phyloP scores from a whole-genome alignment of 805 yeast genomes.

The Hanseniaspora thailandica region DNA sequence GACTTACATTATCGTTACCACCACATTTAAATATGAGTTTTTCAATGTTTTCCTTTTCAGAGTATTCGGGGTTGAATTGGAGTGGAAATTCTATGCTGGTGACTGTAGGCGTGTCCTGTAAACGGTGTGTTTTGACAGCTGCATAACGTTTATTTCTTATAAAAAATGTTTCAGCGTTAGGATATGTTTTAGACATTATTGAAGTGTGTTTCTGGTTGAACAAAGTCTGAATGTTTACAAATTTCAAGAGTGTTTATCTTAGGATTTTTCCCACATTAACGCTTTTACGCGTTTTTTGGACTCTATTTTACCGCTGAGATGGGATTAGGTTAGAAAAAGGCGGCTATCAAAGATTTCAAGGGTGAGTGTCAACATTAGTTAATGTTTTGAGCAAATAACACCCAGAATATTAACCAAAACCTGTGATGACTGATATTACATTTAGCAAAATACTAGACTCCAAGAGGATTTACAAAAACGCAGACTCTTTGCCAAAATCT shows the following conservation, averaged over 20 bases:
- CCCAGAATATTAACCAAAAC: too few species aligned
- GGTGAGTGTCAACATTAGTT: too few species aligned
- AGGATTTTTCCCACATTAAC: too few species aligned
- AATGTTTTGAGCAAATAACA: too few species aligned
- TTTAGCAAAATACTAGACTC: background rate
- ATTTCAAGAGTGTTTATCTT: background rate
- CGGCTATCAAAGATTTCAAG: too few species aligned
- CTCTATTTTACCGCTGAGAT: too few species aligned
- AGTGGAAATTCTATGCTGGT: slow-evolving; percentile 72
- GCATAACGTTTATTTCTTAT: background rate
- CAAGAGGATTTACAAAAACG: background rate
- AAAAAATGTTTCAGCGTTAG: slow-evolving; percentile 1
- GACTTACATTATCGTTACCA: slow-evolving; percentile 30
- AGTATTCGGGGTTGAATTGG: slow-evolving; percentile 33
- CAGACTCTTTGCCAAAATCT: background rate
- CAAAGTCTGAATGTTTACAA: too few species aligned
- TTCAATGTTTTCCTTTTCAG: slow-evolving; percentile 35
- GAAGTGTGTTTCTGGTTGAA: background rate
- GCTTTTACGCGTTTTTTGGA: too few species aligned
- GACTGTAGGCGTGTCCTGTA: slow-evolving; percentile 58
- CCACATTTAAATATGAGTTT: slow-evolving; percentile 63
- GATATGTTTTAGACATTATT: background rate
- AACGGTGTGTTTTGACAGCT: slow-evolving; percentile 42
- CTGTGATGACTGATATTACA: background rate
- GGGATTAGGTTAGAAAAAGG: too few species aligned